Evolutionary conservation across 768 basidiomycete genomes (phyloP), one percentile per base, ranked within the genome.

Genomic region (Mycena vulgaris): DNA sequence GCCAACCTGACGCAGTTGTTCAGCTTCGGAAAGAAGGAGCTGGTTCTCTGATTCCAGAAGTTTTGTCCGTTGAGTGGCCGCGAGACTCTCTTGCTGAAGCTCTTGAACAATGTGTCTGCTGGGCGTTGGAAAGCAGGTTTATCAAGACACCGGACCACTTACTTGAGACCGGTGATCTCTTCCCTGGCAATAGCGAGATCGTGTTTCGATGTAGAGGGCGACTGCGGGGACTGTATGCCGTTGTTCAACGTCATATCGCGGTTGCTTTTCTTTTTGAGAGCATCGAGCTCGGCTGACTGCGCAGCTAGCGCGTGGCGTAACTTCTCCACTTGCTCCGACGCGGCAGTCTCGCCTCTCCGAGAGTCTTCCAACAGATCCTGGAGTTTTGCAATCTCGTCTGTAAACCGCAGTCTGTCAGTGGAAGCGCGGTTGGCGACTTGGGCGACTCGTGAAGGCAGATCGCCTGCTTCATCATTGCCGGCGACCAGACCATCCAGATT

Each of bases 101-200:
- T 96, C 93, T 77, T 95, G 92, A 25, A 98, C 90, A 75, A 98
- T 95, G 75, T 95, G 92, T 80, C 94, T 95, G 56, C 8, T 42
- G 14, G n/a, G 30, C 3, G 47, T 72, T 7, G 59, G 49, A 7
- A 51, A 63, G 62, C 17, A 27, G 21, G 40, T 2, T 11, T 8
- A 2, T 3, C 8, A n/a, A 23, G 16, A 37, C 21, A 37, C 37
- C 31, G 52, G 30, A 49, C 17, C 21, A 78, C 86, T 28, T 78
- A 95, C 94, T 96, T 96, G 45, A 97, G 87, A 10, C 95, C 95
- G 16, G 87, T 90, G 65, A 95, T 90, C 80, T 96, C 95, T 64
- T 94, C 92, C 28, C 81, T 78, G 28, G 83, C 80, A 2, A 79
- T 76, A 48, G 85, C 83, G 8, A 83, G 76, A 71, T 93, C 91